These are phyloP conservation scores for Penicillium vulpinum DNA, from an alignment of 2,329 filamentous ascomycete genomes.

Conservation along the genomic window DNA sequence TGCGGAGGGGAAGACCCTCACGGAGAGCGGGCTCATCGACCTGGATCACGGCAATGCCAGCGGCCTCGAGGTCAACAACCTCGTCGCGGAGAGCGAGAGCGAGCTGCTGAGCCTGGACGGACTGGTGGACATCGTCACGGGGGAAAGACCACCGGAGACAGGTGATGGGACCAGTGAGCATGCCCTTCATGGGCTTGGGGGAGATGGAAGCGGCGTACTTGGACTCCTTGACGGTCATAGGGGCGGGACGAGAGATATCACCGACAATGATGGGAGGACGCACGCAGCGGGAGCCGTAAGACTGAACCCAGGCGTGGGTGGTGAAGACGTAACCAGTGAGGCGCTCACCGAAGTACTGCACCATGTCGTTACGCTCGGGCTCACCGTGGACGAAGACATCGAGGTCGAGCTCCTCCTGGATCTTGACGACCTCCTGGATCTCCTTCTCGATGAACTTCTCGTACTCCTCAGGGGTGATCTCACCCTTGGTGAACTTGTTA, in stretches of 20 bases:
- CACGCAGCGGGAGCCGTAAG: constrained; percentile 96
- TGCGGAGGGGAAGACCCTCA: constrained; percentile 96
- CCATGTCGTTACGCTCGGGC: constrained; percentile 99
- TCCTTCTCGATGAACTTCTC: constrained; percentile 99
- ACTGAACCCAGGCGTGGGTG: constrained; percentile 92
- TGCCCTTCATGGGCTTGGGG: constrained; percentile 99
- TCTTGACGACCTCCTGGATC: constrained; percentile 90
- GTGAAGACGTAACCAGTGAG: constrained; percentile 97
- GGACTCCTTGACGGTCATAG: constrained; percentile 99
- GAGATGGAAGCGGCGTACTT: constrained; percentile 96
- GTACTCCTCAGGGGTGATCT: constrained; percentile 89
- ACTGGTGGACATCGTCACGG: constrained; percentile 99
- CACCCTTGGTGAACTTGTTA: constrained; percentile 98
- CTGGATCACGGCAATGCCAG: constrained; percentile 96
- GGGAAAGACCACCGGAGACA: constrained; percentile 99
- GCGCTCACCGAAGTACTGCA: constrained; percentile 99
- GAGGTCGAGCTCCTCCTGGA: constrained; percentile 96
- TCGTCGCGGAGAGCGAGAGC: constrained; percentile 97
- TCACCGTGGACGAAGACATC: constrained; percentile 98
- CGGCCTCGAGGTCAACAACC: constrained; percentile 95
- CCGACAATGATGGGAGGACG: constrained; percentile 97
- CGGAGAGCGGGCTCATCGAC: constrained; percentile 98
- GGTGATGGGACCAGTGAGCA: constrained; percentile 98
- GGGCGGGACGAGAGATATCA: constrained; percentile 92
- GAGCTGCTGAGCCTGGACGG: constrained; percentile 96